Evolutionary conservation across 1,139 yeast genomes (phyloP).

Genomic region (Schwanniomyces etchellsii): DNA sequence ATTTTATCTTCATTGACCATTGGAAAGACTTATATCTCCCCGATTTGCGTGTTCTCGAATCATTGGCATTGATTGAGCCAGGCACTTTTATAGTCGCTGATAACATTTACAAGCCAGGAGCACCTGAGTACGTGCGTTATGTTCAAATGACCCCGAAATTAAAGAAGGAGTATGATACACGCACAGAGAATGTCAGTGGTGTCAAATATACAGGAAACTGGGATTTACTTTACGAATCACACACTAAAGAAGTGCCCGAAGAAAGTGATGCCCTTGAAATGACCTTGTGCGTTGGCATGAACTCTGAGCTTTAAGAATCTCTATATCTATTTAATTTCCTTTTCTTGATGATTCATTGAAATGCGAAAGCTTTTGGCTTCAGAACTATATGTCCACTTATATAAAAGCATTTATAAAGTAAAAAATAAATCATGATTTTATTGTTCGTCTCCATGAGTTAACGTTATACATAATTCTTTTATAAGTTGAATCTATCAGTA

Average conservation of each 20-base stretch:
- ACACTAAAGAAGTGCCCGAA: conserved; percentile 13
- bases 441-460: too few relatives aligned
- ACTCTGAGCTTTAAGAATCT: too few relatives aligned
- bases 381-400: too few relatives aligned
- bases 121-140: conserved; percentile 35
- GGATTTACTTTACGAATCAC: conserved; percentile 37
- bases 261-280: conserved; percentile 26
- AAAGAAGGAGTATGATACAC: conserved; percentile 22
- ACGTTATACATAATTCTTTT: too few relatives aligned
- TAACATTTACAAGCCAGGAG: conserved; percentile 31
- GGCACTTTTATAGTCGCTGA: conserved; percentile 40
- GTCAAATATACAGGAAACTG: conserved; percentile 31
- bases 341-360: too few relatives aligned
- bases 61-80: conserved; percentile 31
- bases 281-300: conserved; percentile 21
- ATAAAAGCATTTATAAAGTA: too few relatives aligned
- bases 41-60: conserved; percentile 38
- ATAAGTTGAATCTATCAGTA: too few relatives aligned
- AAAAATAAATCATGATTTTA: too few relatives aligned
- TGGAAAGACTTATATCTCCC: conserved; percentile 33
- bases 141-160: conserved; percentile 33
- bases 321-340: too few relatives aligned
- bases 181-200: conserved; percentile 22
- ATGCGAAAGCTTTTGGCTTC: too few relatives aligned
- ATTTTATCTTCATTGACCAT: conserved; percentile 40